Evolutionary conservation across 2,329 filamentous ascomycete genomes (phyloP).

Genomic region (Magnaporthiopsis rhizophila): DNA sequence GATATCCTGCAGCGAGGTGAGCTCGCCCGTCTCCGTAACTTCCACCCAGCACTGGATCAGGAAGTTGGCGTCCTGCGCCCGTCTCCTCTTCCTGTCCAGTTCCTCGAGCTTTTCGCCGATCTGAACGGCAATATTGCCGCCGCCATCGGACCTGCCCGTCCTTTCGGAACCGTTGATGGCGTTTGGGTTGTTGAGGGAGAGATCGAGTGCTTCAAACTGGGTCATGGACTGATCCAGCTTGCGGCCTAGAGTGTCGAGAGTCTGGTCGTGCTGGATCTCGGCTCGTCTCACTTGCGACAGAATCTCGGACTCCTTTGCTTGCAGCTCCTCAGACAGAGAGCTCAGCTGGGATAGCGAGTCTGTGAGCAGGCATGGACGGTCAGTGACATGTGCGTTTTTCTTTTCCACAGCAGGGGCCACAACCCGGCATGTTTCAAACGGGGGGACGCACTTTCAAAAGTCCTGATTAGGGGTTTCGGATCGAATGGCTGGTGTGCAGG

Average conservation of each 20-base stretch:
- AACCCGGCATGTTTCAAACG: no score
- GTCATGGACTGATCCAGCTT: conserved; percentile 90
- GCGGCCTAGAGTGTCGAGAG: conserved; percentile 74
- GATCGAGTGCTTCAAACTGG: conserved; percentile 84
- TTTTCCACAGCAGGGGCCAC: not conserved
- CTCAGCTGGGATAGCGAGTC: conserved; percentile 61
- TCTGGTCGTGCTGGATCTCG: conserved; percentile 86
- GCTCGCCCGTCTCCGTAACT: conserved; percentile 79
- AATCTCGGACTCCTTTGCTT: conserved; percentile 84
- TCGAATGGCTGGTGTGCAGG: conserved; percentile 65
- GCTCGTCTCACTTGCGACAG: conserved; percentile 83
- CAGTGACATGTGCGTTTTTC: not conserved
- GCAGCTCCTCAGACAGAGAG: conserved; percentile 71
- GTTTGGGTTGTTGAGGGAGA: conserved; percentile 61
- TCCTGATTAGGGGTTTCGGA: conserved; percentile 91
- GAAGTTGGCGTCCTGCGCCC: conserved; percentile 89
- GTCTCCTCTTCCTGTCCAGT: conserved; percentile 80
- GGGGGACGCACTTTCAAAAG: conserved; percentile 64
- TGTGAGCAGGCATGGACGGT: conserved; percentile 20
- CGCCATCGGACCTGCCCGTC: conserved; percentile 44
- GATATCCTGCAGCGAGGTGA: conserved; percentile 83
- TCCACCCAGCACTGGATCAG: conserved; percentile 96
- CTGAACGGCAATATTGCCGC: conserved; percentile 85
- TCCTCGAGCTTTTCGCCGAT: conserved; percentile 93
- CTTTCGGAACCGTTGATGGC: conserved; percentile 30